Evolutionary conservation across 2,329 filamentous ascomycete species (phyloP), one percentile per base, ranked within the genome.

Genomic region (Pseudogymnoascus sp.): DNA sequence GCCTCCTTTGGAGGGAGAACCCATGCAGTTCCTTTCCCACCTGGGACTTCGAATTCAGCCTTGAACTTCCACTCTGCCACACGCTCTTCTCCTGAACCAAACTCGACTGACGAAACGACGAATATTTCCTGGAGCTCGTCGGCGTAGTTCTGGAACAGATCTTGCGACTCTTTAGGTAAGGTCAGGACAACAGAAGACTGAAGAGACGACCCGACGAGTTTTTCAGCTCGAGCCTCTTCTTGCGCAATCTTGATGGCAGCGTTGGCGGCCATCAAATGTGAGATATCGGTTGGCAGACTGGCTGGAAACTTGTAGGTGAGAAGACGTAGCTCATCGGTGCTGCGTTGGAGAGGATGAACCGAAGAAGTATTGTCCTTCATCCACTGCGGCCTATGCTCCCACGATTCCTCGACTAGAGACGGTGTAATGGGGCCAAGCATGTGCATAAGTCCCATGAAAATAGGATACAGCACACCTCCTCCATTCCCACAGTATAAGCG

Each of bases 341-440:
- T 71, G 38, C 78, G 76, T 68, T 75, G 72, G 64, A 80, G 71
- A 53, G 79, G 77, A 70, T 81, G 76, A 33, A 72, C 68, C n/a
- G 71, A 63, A 8, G 50, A 61, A 8, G 65, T 70, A 40, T 80
- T 77, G 21, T 79, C 72, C 61, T 81, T 82, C 74, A 95, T 82
- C 74, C 81, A 82, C 8, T 78, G 75, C 0, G 93, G 90, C 3
- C 87, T 82, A 74, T 92, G 84, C 62, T 88, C 86, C 91, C 91
- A 96, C 1, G 89, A 88, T 76, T 97, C 93, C 72, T 96, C 90
- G 0, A 97, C 88, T 3, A 97, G 81, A 40, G 93, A 74, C 0
- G 93, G 93, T 8, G 88, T 89, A 63, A 96, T 83, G 1, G 93
- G 92, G 2, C 85, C 87, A 31, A 97, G 80, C 82, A 96, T 91